Base-by-base conservation (phyloP, 164 flowering plant species). In the Litsea cubeba region DNA sequence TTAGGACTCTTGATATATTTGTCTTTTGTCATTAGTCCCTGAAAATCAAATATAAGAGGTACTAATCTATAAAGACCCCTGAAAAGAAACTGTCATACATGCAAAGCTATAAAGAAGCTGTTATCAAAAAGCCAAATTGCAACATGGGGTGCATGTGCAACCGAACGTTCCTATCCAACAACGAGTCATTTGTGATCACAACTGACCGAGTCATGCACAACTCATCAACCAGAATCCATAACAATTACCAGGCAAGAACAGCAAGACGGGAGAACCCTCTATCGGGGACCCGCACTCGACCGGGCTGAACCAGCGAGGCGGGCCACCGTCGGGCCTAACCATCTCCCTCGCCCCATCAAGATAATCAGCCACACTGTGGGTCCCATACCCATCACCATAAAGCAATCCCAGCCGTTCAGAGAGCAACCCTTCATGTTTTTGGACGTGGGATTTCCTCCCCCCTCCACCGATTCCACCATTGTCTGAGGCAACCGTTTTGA, bases 291-390 rank as follows among this genome's bases (percentile, higher is more conserved):
- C 95, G 68, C 76, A 67, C n/a, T 67, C 76, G 63, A 74, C 78
- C 0, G 98, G 98, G 75, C 88, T 80, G 80, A 93, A 90, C 98
- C 98, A 93, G 74, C 98, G 77, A 15, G 89, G 88, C 3, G 98
- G 95, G 5, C 96, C 96, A 7, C 94, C 96, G 67, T 93, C 98
- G 0, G 89, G 81, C 79, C 74, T 85, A 50, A 85, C 82, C 24
- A 93, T 67, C 40, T 89, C 91, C 65, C 73, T 81, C 1, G 91
- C 77, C 15, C 62, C 65, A 50, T 86, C 89, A 71, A 91, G 83
- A 72, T 89, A 93, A 81, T 93, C 92, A 75, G 86, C 86, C 79
- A 93, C 89, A 71, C 82, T 89, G 7, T 18, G 51, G 65, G 73
- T 81, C 65, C 92, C 89, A 84, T 81, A 91, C 7, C 90, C 94